Percentiles rank a stretch among this genome's conserved stretches.
phyloP scores from a whole-genome alignment of 805 yeast species.

The Brettanomyces custersianus region DNA sequence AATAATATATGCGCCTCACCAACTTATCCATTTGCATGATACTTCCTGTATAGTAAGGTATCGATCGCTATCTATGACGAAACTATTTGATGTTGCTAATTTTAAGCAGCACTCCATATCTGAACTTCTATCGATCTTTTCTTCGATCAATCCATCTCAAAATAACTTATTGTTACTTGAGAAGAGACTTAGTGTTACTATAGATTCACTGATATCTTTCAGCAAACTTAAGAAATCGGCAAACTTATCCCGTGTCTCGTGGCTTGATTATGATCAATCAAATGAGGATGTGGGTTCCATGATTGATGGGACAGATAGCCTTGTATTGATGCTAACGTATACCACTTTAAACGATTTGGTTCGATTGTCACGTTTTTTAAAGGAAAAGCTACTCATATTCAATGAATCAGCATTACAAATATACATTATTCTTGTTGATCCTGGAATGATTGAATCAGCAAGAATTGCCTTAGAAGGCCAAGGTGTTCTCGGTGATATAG shows the following conservation, averaged over 20 bases:
- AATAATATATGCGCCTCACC: too few relatives aligned
- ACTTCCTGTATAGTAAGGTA: too few relatives aligned
- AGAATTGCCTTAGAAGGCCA: constrained; percentile 14
- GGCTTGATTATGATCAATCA: constrained; percentile 21
- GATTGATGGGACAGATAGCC: not conserved
- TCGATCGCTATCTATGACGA: too few relatives aligned
- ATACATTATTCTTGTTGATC: constrained; percentile 1
- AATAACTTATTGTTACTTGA: too few relatives aligned
- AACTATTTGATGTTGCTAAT: too few relatives aligned
- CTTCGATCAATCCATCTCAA: too few relatives aligned
- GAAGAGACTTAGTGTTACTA: constrained; percentile 14
- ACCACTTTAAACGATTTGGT: not conserved
- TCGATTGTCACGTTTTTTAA: not conserved
- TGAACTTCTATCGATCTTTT: too few relatives aligned
- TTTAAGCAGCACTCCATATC: too few relatives aligned
- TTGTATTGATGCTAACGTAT: constrained; percentile 2
- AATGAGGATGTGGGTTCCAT: constrained; percentile 7
- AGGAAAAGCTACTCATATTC: not conserved
- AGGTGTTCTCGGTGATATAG: constrained; percentile 20
- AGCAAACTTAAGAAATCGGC: constrained; percentile 17
- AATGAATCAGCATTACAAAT: not conserved
- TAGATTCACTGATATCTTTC: constrained; percentile 22
- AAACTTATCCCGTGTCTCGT: constrained; percentile 19
- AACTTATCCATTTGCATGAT: too few relatives aligned
- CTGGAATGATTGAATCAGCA: constrained; percentile 7